Base-by-base conservation (phyloP, 2,329 filamentous ascomycete genomes). In the Chrysosporium queenslandicum region DNA sequence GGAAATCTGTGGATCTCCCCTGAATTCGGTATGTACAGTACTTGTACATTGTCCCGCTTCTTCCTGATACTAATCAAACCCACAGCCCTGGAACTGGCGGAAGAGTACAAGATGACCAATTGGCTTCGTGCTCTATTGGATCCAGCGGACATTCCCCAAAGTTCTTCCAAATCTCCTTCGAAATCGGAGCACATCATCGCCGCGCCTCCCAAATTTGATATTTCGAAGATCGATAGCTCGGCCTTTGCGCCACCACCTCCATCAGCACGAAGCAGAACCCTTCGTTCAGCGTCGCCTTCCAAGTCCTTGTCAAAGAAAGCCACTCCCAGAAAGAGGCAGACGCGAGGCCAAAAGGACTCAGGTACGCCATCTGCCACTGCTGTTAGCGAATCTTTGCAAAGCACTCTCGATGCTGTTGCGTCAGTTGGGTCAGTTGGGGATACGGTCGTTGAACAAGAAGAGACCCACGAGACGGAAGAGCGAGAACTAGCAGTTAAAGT, bases 1-100 rank as follows among this genome's bases (percentile, higher is more conserved):
- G 92, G 92, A 42, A 98, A 96, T 68, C 82, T 98, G 49, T 98
- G 92, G 92, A 90, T 97, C 47, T 82, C 88, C 43, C 89, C 91
- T 4, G 77, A 84, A 58, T 74, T 80, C 66, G 81, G 81, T 85
- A 52, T 34, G 21, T 18, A 32, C 20, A 34, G 20, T 11, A 41
- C n/a, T 20, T 36, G 11, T 14, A 29, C 32, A 39, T 34, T 16
- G 27, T 53, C n/a, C 42, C 60, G 60, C 42, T 62, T 21, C 18
- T 23, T 43, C 3, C 40, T 8, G 21, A 43, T 16, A 53, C 43
- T 23, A 54, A 49, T 3, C 43, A 14, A 30, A 7, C 7, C 40
- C n/a, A 71, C 81, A 80, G 92, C 92, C 32, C 78, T 98, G 41
- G 73, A 79, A 53, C 78, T 98, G 11, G 87, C 91, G 48, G 82